Percentiles rank a stretch among this genome's conserved stretches.
These are phyloP conservation scores for Lithohypha guttulata DNA, from an alignment of 2,329 filamentous ascomycete genomes.

Conservation along the genomic window DNA sequence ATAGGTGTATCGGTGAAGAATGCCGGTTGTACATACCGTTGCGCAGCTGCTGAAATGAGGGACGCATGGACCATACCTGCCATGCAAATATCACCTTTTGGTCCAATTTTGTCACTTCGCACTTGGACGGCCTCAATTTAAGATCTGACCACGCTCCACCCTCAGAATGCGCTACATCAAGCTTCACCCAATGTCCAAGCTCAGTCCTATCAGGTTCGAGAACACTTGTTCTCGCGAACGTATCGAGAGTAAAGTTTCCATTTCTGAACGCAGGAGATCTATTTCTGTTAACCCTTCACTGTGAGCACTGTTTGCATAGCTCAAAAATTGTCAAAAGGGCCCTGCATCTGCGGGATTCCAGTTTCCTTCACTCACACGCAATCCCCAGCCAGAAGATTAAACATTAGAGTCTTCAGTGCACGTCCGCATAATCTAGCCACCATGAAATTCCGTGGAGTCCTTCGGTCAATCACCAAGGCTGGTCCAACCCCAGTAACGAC, in stretches of 20 bases:
- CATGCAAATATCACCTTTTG: neutral
- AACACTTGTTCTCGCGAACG: too few relatives aligned
- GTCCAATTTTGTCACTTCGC: neutral
- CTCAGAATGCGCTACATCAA: too few relatives aligned
- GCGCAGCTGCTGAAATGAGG: neutral
- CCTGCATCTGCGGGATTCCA: neutral
- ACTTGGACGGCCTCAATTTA: neutral
- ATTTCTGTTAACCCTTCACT: neutral
- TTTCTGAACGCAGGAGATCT: neutral
- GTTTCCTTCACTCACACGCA: neutral
- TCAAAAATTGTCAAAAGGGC: conserved; percentile 1
- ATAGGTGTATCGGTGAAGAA: too few relatives aligned
- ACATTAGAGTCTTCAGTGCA: too few relatives aligned
- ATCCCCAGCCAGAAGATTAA: neutral
- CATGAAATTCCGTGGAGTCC: conserved; percentile 2
- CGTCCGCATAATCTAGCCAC: neutral
- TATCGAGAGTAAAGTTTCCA: neutral
- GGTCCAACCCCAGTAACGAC: neutral
- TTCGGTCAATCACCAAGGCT: neutral
- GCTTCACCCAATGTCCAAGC: too few relatives aligned
- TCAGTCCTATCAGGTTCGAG: too few relatives aligned
- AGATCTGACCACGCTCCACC: neutral
- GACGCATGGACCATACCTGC: neutral
- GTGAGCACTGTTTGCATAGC: neutral
- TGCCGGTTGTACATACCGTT: too few relatives aligned